Conservation (phyloP, 768 basidiomycete genomes). For the Lepiota brunneoincarnata region DNA sequence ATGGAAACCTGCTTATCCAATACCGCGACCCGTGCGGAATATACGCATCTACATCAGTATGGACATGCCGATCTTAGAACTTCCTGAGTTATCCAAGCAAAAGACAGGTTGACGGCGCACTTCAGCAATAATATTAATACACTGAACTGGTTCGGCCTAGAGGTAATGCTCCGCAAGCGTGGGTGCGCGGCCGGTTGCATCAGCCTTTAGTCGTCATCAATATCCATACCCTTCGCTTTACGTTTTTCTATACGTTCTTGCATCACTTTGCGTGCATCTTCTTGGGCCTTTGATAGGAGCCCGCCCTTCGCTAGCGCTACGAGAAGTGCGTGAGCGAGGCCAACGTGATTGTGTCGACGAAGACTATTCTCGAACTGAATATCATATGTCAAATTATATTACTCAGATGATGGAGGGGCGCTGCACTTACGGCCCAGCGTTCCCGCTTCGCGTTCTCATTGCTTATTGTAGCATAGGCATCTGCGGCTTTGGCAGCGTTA, state of each 20-base stretch:
- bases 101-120: neutral
- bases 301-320: conserved; percentile 71
- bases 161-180: neutral
- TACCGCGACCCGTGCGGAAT: conserved; percentile 9
- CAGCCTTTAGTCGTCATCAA: conserved; percentile 41
- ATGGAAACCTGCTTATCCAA: conserved; percentile 11
- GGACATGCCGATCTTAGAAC: conserved; percentile 5
- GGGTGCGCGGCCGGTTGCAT: neutral
- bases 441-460: conserved; percentile 75
- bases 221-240: conserved; percentile 41
- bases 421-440: conserved; percentile 72
- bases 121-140: conserved; percentile 9
- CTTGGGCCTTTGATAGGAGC: conserved; percentile 51
- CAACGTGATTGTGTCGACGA: conserved; percentile 84
- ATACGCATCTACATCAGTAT: conserved; percentile 6
- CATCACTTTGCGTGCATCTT: conserved; percentile 43
- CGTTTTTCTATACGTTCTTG: conserved; percentile 42
- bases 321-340: conserved; percentile 74
- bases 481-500: conserved; percentile 42
- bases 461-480: conserved; percentile 52
- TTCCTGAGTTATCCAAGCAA: conserved; percentile 7
- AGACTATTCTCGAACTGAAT: conserved; percentile 83
- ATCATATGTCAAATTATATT: conserved; percentile 13
- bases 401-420: conserved; percentile 8
- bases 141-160: conserved; percentile 11